Base-by-base conservation (phyloP, 2,329 filamentous ascomycete genomes). In the Lachnellula occidentalis region DNA sequence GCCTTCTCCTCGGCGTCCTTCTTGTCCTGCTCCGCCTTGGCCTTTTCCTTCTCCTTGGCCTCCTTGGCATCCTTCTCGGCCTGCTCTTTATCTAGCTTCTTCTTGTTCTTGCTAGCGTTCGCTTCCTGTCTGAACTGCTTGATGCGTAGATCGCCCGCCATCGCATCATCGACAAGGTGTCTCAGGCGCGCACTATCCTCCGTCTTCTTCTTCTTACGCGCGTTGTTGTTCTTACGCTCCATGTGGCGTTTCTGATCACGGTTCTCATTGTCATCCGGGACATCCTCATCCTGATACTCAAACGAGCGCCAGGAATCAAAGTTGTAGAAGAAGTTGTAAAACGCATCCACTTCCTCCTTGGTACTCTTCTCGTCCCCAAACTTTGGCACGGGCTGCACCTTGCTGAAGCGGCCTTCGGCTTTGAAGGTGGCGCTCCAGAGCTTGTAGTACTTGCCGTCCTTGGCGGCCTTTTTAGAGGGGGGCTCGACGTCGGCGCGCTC, bases 301-400 rank as follows among this genome's bases (percentile, higher is more conserved):
- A 99, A 99, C 2, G 88, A 86, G 58, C 94, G 82, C 94, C 94
- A 99, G 73, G 88, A 94, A 80, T 99, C 94, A 67, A 99, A 95
- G 81, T 92, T 95, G 81, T 97, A 99, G 87, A 89, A 99, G 80
- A 97, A 99, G 81, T 99, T 96, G 83, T 99, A 99, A 74, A 99
- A 99, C 51, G 79, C 78, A 70, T 97, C 92, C 46, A 99, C 94
- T 8, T 96, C 86, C 69, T 95, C 89, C 74, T 92, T 89, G 66
- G 83, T 83, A 69, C 88, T 86, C 63, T 95, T 87, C 61, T 90
- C 89, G 69, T 90, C 82, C 59, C 94, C 94, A 55, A 99, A 85
- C 65, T 80, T 76, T 5, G 94, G 95, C 3, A 96, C 94, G 6
- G 92, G 92, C 71, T 95, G 89, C 58, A 74, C 80, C 74, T 91